A percentile compares a stretch with the other conserved stretches of the same genome.
Conservation (phyloP, 2,329 filamentous ascomycete species). For the Aspergillus flavus region DNA sequence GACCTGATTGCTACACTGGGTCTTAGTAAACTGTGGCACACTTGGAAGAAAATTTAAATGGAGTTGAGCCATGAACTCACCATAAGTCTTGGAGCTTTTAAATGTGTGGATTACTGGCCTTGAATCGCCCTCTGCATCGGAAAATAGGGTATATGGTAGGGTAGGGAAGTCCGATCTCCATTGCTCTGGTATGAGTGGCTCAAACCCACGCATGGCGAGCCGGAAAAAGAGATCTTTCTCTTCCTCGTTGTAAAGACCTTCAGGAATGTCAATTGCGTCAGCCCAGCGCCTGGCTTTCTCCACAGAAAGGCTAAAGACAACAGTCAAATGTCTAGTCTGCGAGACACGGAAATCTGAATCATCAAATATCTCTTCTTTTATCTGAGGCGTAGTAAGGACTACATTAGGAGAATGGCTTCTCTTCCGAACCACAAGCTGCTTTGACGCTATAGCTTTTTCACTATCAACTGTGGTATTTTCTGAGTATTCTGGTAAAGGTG, state of each 20-base stretch:
- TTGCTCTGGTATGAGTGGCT: conserved; percentile 55
- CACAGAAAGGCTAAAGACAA: conserved; percentile 31
- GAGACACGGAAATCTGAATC: conserved; percentile 16
- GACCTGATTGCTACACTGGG: conserved; percentile 51
- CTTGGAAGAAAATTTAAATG: background rate
- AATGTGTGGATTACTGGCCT: conserved; percentile 51
- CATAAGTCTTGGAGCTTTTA: conserved; percentile 48
- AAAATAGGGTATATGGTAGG: conserved; percentile 57
- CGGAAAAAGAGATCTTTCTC: conserved; percentile 57
- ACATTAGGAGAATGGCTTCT: background rate
- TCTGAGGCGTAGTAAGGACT: background rate
- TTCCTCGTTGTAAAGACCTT: conserved; percentile 53
- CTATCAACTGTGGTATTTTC: background rate
- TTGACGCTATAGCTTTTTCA: background rate
- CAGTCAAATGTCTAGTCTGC: conserved; percentile 26
- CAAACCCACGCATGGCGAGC: conserved; percentile 58
- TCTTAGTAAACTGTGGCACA: background rate
- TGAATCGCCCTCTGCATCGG: conserved; percentile 34
- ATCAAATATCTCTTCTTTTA: conserved; percentile 18
- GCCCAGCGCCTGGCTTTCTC: conserved; percentile 39
- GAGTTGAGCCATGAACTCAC: conserved; percentile 30
- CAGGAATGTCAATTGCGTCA: conserved; percentile 42
- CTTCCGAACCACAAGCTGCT: background rate
- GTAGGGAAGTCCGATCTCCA: conserved; percentile 59
- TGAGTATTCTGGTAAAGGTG: background rate